phyloP scores from a whole-genome alignment of 2,329 filamentous ascomycete genomes.

The Colletotrichum musicola region DNA sequence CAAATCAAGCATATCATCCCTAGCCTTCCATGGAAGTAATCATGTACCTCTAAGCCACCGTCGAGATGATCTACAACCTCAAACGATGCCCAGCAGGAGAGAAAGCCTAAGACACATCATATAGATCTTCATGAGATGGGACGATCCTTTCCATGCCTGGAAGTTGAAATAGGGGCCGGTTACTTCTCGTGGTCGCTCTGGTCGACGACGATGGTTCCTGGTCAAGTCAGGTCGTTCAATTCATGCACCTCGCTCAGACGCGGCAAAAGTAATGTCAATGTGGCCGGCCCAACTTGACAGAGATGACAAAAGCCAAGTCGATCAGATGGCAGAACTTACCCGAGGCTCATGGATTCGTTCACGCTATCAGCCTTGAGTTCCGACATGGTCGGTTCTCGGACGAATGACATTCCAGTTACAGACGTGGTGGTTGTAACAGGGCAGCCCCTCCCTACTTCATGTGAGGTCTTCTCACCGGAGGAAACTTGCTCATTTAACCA shows the following conservation, averaged over 20 bases:
- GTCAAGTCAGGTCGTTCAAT: background rate
- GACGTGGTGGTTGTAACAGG: background rate
- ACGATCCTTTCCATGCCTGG: background rate
- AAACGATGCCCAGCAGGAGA: background rate
- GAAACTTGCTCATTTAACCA: background rate
- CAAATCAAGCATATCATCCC: too few species aligned
- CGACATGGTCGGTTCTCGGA: background rate
- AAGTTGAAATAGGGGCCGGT: background rate
- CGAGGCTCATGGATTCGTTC: too few species aligned
- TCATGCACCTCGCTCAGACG: background rate
- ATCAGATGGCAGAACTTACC: conserved; percentile 12
- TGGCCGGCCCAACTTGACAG: background rate
- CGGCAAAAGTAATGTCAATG: background rate
- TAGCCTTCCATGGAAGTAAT: background rate
- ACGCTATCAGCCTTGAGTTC: background rate
- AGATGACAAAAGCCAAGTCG: background rate
- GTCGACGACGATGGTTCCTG: background rate
- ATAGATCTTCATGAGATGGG: background rate
- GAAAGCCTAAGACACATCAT: conserved; percentile 1
- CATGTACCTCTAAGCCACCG: background rate
- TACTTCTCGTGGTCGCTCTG: background rate
- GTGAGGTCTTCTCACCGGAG: background rate
- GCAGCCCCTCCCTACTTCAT: background rate
- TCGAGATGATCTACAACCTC: background rate
- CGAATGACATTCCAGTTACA: conserved; percentile 14